Evolutionary conservation across 352 stramenopile species (phyloP).

Genomic region (Globisporangium irregulare): DNA sequence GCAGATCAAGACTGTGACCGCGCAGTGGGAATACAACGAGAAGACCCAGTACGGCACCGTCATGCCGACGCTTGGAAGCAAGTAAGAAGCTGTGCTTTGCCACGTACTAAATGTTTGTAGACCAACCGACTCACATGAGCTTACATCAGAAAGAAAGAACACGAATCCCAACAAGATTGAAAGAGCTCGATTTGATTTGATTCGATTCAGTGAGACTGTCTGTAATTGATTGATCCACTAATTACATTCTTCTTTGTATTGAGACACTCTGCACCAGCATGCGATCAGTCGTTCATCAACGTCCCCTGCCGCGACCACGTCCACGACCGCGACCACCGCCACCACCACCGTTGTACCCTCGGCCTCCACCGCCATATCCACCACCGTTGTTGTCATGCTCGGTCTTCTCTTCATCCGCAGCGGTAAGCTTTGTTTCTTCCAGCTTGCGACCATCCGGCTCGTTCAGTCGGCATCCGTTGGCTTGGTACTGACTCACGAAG

Average conservation of each 20-base stretch:
- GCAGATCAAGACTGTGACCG: conserved; percentile 97
- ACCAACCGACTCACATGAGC: not conserved
- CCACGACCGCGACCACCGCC: conserved; percentile 39
- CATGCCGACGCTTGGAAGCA: conserved; percentile 90
- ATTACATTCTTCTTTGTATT: not conserved
- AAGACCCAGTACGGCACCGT: conserved; percentile 87
- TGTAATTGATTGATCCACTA: not conserved
- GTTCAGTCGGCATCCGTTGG: conserved; percentile 46
- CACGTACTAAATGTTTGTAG: conserved; percentile 9
- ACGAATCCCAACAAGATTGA: conserved; percentile 1
- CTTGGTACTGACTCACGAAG: conserved; percentile 68
- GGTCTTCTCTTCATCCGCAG: conserved; percentile 64
- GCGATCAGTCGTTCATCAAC: conserved; percentile 1
- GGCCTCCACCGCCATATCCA: conserved; percentile 22
- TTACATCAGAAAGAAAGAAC: not conserved
- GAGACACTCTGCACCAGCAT: not conserved
- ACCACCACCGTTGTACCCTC: conserved; percentile 24
- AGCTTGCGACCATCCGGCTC: conserved; percentile 67
- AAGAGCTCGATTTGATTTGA: not conserved
- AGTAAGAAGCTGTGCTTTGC: conserved; percentile 27
- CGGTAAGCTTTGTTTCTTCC: conserved; percentile 64
- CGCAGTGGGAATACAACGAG: conserved; percentile 93
- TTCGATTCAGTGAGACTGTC: no score
- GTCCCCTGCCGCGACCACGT: conserved; percentile 27
- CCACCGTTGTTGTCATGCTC: conserved; percentile 32